These are phyloP conservation scores for Sordariomycetes sp. DNA, from an alignment of 2,329 filamentous ascomycete genomes.

Conservation along the genomic window DNA sequence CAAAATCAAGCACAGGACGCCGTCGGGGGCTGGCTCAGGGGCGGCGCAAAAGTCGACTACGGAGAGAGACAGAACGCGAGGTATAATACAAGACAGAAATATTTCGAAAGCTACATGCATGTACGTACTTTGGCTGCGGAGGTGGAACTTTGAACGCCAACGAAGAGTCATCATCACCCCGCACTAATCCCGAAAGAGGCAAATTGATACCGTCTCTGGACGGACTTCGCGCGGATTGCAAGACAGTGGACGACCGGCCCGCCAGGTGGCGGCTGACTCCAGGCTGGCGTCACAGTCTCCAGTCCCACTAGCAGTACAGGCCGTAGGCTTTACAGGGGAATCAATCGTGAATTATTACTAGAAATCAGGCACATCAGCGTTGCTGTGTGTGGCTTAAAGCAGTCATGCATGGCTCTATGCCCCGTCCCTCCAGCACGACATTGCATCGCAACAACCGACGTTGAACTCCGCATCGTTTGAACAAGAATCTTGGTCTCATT, in stretches of 20 bases:
- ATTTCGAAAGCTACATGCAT: background rate
- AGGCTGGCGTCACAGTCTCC: background rate
- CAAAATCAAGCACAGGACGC: background rate
- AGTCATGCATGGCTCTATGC: background rate
- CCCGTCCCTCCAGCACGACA: background rate
- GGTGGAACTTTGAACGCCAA: background rate
- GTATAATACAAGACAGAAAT: background rate
- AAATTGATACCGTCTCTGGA: background rate
- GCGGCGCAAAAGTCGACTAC: too few species aligned
- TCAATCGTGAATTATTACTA: background rate
- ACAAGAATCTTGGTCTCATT: slow-evolving; percentile 4
- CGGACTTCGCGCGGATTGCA: too few species aligned
- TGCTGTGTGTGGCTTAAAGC: background rate
- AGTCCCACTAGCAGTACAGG: background rate
- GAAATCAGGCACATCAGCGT: background rate
- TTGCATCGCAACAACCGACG: background rate
- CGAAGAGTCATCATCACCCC: background rate
- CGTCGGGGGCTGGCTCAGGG: too few species aligned
- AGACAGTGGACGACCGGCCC: background rate
- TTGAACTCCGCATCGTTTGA: background rate
- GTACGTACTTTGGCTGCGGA: background rate
- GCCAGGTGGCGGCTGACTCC: background rate
- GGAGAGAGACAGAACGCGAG: too few species aligned
- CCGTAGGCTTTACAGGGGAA: background rate
- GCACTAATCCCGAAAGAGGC: background rate